Conservation (phyloP, 176 grass and related monocot genomes). For the Musa beccarii region DNA sequence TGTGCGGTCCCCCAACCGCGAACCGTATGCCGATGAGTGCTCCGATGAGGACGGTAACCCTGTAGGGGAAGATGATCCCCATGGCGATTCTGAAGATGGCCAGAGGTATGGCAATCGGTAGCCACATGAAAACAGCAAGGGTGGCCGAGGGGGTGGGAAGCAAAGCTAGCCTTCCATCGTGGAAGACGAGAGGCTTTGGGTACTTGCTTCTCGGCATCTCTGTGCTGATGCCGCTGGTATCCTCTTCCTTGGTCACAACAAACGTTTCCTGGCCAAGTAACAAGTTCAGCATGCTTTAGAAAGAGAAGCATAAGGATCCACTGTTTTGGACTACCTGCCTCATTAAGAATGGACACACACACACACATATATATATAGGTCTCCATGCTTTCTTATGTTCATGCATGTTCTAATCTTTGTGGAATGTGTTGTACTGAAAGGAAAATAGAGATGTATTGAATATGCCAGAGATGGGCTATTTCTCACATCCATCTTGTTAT, state of each 20-base stretch:
- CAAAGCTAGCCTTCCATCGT: conserved; percentile 77
- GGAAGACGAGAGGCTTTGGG: conserved; percentile 88
- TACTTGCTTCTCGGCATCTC: conserved; percentile 49
- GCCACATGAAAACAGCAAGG: conserved; percentile 57
- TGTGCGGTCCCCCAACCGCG: background rate
- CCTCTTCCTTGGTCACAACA: conserved; percentile 28
- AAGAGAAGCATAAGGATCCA: no score
- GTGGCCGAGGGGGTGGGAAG: conserved; percentile 46
- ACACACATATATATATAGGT: no score
- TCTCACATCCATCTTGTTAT: no score
- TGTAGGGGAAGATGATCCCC: conserved; percentile 55
- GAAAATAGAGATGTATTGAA: no score
- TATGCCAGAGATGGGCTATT: no score
- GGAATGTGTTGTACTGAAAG: no score
- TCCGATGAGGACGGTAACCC: background rate
- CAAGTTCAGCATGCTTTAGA: background rate
- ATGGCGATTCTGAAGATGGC: conserved; percentile 43
- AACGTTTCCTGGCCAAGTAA: conserved; percentile 52
- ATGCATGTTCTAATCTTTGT: no score
- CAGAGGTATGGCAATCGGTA: conserved; percentile 53
- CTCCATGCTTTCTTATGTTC: no score
- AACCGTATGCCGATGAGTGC: conserved; percentile 46
- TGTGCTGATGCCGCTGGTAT: conserved; percentile 11
- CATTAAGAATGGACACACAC: no score
- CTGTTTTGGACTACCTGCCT: no score